A percentile compares a stretch with the other conserved stretches of the same genome.
These are phyloP conservation scores for Kluyveromyces nonfermentans DNA, from an alignment of 805 yeast genomes.

Conservation along the genomic window DNA sequence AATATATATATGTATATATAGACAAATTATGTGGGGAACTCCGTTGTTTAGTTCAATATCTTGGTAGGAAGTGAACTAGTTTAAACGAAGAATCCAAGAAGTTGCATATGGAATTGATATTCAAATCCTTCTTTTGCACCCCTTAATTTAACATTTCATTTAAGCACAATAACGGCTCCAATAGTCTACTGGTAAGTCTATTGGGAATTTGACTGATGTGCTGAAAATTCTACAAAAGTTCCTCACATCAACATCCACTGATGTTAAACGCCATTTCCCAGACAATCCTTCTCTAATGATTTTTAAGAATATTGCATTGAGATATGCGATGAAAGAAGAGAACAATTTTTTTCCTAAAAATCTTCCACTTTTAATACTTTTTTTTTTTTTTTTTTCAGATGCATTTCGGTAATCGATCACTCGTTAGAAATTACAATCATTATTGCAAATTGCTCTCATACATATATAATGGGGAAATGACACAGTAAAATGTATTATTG, in stretches of 20 bases:
- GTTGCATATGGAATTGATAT: neutral
- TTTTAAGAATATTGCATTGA: too few species aligned
- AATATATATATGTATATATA: too few species aligned
- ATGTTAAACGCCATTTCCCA: neutral
- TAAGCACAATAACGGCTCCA: conserved; percentile 40
- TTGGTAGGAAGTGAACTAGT: conserved; percentile 18
- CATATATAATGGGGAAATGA: too few species aligned
- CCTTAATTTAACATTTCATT: conserved; percentile 18
- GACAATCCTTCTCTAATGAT: too few species aligned
- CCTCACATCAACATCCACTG: conserved; percentile 1
- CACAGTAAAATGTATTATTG: neutral
- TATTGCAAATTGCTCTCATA: neutral
- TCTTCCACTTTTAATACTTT: neutral
- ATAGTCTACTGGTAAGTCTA: conserved; percentile 27
- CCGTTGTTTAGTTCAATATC: neutral
- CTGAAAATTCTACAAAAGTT: conserved; percentile 12
- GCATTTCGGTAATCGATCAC: neutral
- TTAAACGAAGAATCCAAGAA: conserved; percentile 15
- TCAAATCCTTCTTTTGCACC: conserved; percentile 16
- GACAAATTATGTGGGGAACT: conserved; percentile 1
- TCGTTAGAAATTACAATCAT: neutral
- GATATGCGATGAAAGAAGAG: too few species aligned
- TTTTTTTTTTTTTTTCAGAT: too few species aligned
- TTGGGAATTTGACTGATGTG: conserved; percentile 39
- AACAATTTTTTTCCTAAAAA: too few species aligned